Base-by-base conservation (phyloP, 345 rosid genomes). In the Leavenworthia alabamica region DNA sequence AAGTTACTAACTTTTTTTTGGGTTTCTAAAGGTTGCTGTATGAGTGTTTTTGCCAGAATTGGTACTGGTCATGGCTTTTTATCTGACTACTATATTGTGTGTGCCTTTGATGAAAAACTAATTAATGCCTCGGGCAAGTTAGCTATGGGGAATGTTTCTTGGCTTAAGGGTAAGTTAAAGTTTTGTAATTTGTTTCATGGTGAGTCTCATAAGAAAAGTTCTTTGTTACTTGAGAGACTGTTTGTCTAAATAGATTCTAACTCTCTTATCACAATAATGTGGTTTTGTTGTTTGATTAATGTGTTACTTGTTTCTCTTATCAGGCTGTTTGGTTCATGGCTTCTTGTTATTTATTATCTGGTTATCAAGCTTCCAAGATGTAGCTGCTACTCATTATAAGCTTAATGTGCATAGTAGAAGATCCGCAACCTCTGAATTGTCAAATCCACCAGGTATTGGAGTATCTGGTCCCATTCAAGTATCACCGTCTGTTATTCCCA, bases 401-500 rank as follows among this genome's bases (percentile, higher is more conserved):
- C 24, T 66, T 31, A 39, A 74, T 55, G 75, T 75, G 53, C 69
- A 78, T 42, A 82, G 65, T 69, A 87, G 77, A 65, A 64, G 69
- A 39, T 76, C 84, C 11, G 71, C 89, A 2, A 62, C 74, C 16
- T 62, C 82, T 57, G 85, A 78, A 76, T 72, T 85, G 37, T 88
- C 90, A 40, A 78, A 77, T 66, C 88, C 97, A 44, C 96, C 98
- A 14, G 75, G 65, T 32, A 77, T 55, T 65, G 91, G 77, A 68
- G 70, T 80, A 63, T 81, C 89, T 71, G 89, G 85, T 77, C 98
- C 98, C 43, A 85, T 86, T 62, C 82, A 89, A 75, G 89, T 92
- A 77, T 92, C 98, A 0, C 97, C 98, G 3, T 75, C 95, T 15
- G 86, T 83, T 40, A 53, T 89, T 66, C 98, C 98, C 36, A 83